phyloP scores from a whole-genome alignment of 2,329 filamentous ascomycete genomes.

The Karstenula rhodostoma region DNA sequence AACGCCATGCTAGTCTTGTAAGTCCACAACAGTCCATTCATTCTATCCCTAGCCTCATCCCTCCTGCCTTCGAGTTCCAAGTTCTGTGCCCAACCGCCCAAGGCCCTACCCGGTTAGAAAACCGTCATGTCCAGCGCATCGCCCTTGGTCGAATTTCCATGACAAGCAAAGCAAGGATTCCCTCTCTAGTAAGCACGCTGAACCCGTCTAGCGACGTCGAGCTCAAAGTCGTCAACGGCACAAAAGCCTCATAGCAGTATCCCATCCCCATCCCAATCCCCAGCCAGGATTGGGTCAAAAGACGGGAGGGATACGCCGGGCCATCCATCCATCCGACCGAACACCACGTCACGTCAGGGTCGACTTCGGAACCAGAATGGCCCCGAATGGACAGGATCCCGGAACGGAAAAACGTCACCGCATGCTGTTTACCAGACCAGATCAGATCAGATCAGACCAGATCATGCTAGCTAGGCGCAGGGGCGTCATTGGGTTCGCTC shows the following conservation, averaged over 20 bases:
- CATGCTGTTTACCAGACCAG: conserved; percentile 8
- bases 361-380: conserved; percentile 1
- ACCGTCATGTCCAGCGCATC: background rate
- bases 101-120: background rate
- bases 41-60: conserved; percentile 12
- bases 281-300: conserved; percentile 13
- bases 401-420: conserved; percentile 3
- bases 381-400: conserved; percentile 10
- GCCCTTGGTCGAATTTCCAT: conserved; percentile 6
- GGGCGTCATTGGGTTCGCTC: conserved; percentile 5
- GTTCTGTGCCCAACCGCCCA: background rate
- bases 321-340: conserved; percentile 23
- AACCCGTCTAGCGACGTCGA: conserved; percentile 67
- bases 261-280: no score
- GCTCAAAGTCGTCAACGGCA: conserved; percentile 69
- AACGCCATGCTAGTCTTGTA: conserved; percentile 84
- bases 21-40: conserved; percentile 51
- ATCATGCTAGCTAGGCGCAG: background rate
- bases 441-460: no score
- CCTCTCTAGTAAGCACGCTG: conserved; percentile 16
- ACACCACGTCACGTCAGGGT: background rate
- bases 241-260: conserved; percentile 47
- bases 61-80: conserved; percentile 2
- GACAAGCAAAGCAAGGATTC: background rate
- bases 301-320: conserved; percentile 14